Evolutionary conservation across 2,329 filamentous ascomycete genomes (phyloP).

Genomic region (Emmonsia crescens): DNA sequence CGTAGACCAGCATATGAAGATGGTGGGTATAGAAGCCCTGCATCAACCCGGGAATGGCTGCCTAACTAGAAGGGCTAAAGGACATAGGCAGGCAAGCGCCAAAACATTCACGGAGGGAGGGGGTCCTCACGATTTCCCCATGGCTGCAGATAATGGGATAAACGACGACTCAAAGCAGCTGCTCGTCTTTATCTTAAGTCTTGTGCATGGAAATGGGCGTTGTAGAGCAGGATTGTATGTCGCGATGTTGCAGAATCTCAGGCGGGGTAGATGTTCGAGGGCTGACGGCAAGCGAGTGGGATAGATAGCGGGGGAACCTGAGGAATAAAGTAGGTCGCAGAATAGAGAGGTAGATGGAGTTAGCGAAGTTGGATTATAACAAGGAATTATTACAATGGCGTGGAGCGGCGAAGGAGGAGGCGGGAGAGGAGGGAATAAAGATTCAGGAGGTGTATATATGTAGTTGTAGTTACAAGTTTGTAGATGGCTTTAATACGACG

Average conservation of each 20-base stretch:
- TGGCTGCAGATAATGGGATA: not conserved
- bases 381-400: not conserved
- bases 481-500: not conserved
- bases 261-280: not conserved
- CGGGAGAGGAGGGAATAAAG: not conserved
- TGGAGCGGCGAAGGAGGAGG: not conserved
- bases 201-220: not conserved
- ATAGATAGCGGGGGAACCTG: not conserved
- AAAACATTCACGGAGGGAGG: not conserved
- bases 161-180: not conserved
- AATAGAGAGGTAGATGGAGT: not conserved
- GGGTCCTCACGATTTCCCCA: constrained; percentile 5
- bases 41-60: not conserved
- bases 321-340: not conserved
- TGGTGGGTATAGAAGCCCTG: not conserved
- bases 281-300: not conserved
- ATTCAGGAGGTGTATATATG: too few species aligned
- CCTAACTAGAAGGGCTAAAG: not conserved
- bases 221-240: too few species aligned
- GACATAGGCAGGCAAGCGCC: not conserved
- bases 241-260: not conserved
- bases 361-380: not conserved
- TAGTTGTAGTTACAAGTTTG: too few species aligned
- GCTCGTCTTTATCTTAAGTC: not conserved
- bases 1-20: not conserved